Conservation (phyloP, 331 rosid species). For the Dryas integrifolia region DNA sequence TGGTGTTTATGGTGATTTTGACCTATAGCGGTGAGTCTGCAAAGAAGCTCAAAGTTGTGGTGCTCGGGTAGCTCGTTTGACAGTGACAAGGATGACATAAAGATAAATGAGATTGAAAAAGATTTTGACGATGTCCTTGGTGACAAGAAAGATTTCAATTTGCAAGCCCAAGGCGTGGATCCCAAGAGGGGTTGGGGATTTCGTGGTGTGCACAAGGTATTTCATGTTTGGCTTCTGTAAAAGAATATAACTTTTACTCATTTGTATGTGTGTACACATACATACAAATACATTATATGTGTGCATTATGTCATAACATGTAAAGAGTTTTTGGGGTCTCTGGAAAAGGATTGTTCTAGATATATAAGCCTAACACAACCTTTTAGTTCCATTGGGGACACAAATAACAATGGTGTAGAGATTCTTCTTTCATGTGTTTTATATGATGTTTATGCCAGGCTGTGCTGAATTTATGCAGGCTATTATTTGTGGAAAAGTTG, state of each 20-base stretch:
- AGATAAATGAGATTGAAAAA: slow-evolving; percentile 32
- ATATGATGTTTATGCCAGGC: not conserved
- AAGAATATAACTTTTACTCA: not conserved
- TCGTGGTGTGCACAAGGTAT: slow-evolving; percentile 98
- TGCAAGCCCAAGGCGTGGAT: slow-evolving; percentile 75
- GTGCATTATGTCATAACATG: not conserved
- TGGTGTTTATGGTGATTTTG: slow-evolving; percentile 5
- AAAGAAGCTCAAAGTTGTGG: slow-evolving; percentile 40
- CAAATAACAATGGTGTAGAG: not conserved
- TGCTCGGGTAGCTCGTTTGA: slow-evolving; percentile 43
- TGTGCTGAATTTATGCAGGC: slow-evolving; percentile 48
- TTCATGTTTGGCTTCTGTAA: slow-evolving; percentile 1
- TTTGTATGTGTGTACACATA: not conserved
- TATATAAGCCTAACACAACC: not conserved
- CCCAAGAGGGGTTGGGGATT: slow-evolving; percentile 86
- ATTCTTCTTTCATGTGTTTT: not conserved
- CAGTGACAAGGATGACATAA: slow-evolving; percentile 30
- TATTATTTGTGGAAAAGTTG: slow-evolving; percentile 92
- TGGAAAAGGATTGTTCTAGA: not conserved
- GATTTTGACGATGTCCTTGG: slow-evolving; percentile 51
- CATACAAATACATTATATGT: not conserved
- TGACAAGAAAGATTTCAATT: slow-evolving; percentile 25
- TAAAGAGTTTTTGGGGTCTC: not conserved
- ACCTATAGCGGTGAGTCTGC: slow-evolving; percentile 33
- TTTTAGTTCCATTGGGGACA: not conserved